Evolutionary conservation across 2,329 filamentous ascomycete genomes (phyloP).

Genomic region (Ophiocordyceps camponoti-rufipedis): DNA sequence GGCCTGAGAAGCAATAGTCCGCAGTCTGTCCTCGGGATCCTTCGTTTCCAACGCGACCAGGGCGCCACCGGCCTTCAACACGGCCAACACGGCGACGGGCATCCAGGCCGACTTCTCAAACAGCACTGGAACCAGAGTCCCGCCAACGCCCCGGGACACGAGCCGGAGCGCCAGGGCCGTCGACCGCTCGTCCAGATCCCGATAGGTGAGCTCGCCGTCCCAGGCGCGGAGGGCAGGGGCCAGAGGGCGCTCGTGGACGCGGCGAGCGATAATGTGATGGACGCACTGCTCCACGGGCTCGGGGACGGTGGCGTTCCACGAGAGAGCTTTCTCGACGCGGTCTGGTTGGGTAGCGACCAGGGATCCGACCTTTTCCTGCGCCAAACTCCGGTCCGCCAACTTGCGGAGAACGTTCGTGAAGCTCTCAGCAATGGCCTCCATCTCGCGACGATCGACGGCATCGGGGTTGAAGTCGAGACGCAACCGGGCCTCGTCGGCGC

Average conservation of each 20-base stretch:
- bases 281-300: slow-evolving; percentile 3
- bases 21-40: slow-evolving; percentile 3
- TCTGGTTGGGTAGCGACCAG: neutral
- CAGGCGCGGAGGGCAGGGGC: slow-evolving; percentile 7
- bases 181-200: slow-evolving; percentile 4
- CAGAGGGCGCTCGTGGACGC: slow-evolving; percentile 1
- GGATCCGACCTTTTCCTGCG: neutral
- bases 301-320: slow-evolving; percentile 5
- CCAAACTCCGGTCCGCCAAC: neutral
- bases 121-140: slow-evolving; percentile 11
- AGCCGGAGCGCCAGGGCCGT: slow-evolving; percentile 3
- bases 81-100: slow-evolving; percentile 12
- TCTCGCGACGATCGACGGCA: neutral
- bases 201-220: slow-evolving; percentile 10
- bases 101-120: slow-evolving; percentile 18
- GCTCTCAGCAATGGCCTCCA: neutral
- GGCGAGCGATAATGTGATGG: slow-evolving; percentile 6
- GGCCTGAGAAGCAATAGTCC: slow-evolving; percentile 1
- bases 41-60: slow-evolving; percentile 4
- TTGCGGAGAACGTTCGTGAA: neutral
- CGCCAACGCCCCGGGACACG: slow-evolving; percentile 6
- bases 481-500: neutral
- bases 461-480: neutral
- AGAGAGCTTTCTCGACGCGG: neutral
- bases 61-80: slow-evolving; percentile 14